phyloP scores from a whole-genome alignment of 108 stramenopile genomes.

The Cylindrotheca closterium region DNA sequence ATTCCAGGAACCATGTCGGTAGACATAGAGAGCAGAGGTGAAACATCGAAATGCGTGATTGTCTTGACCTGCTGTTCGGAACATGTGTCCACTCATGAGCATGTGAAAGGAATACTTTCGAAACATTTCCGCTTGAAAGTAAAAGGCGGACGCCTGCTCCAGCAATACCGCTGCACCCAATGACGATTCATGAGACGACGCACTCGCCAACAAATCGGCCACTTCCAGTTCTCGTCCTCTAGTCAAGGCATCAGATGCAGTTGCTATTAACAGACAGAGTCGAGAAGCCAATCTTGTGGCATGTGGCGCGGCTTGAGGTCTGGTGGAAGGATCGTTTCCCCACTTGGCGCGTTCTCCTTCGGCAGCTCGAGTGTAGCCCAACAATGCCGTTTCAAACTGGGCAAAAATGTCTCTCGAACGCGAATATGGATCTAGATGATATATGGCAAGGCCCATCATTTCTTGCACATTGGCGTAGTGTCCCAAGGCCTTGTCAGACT shows the following conservation, averaged over 20 bases:
- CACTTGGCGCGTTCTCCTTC: conserved; percentile 57
- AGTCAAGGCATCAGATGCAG: conserved; percentile 37
- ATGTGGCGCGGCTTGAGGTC: conserved; percentile 54
- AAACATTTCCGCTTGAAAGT: conserved; percentile 64
- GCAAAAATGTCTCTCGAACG: conserved; percentile 45
- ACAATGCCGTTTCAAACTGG: conserved; percentile 64
- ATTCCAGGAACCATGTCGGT: conserved; percentile 70
- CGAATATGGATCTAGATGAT: conserved; percentile 55
- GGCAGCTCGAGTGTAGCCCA: conserved; percentile 70
- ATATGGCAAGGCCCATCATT: conserved; percentile 82
- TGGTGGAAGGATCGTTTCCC: conserved; percentile 24
- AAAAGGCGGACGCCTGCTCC: conserved; percentile 80
- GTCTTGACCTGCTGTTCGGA: conserved; percentile 77
- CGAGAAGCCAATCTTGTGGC: conserved; percentile 77
- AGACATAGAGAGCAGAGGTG: conserved; percentile 72
- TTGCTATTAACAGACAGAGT: conserved; percentile 64
- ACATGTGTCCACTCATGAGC: conserved; percentile 92
- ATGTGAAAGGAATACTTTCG: conserved; percentile 91
- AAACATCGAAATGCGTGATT: conserved; percentile 89
- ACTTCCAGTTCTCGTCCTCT: conserved; percentile 71
- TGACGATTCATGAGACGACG: conserved; percentile 80
- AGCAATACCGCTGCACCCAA: conserved; percentile 81
- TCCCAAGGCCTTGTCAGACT: conserved; percentile 66
- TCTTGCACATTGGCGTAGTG: conserved; percentile 82
- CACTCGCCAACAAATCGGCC: conserved; percentile 82